A percentile compares a stretch with the other conserved stretches of the same genome.
phyloP scores from a whole-genome alignment of 208 protist species.

The Cochliopodium minus region DNA sequence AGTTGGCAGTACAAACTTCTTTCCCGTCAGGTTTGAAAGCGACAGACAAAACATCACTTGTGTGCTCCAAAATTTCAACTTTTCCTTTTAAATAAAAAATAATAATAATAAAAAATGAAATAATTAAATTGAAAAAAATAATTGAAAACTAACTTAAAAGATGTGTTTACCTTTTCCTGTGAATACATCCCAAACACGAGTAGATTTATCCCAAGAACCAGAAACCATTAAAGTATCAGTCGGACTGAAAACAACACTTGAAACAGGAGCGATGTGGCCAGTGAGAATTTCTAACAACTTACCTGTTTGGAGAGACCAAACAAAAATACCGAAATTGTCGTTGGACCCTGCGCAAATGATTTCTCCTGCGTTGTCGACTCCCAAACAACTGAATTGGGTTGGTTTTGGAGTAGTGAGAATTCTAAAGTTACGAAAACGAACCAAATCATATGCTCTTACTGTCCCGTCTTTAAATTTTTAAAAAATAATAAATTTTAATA shows the following conservation, averaged over 20 bases:
- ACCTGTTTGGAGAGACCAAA: constrained; percentile 18
- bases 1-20: background rate
- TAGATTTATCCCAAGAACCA: constrained; percentile 13
- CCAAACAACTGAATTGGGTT: background rate
- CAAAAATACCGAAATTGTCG: background rate
- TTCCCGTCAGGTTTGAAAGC: constrained; percentile 3
- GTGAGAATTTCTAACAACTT: constrained; percentile 15
- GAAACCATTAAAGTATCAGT: background rate
- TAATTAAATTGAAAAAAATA: too few species aligned
- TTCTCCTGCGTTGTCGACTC: constrained; percentile 2
- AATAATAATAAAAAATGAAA: too few species aligned
- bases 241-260: background rate
- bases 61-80: background rate
- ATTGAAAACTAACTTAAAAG: too few species aligned
- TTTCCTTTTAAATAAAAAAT: background rate
- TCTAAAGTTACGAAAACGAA: constrained; percentile 10
- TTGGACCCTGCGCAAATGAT: background rate
- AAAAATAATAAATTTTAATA: too few species aligned
- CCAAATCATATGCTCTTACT: constrained; percentile 6
- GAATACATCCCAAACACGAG: constrained; percentile 11
- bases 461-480: too few species aligned
- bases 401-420: background rate
- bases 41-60: background rate
- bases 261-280: constrained; percentile 8
- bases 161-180: too few species aligned